Conservation (phyloP, 2,329 filamentous ascomycete genomes). For the Botrytis pseudocinerea region DNA sequence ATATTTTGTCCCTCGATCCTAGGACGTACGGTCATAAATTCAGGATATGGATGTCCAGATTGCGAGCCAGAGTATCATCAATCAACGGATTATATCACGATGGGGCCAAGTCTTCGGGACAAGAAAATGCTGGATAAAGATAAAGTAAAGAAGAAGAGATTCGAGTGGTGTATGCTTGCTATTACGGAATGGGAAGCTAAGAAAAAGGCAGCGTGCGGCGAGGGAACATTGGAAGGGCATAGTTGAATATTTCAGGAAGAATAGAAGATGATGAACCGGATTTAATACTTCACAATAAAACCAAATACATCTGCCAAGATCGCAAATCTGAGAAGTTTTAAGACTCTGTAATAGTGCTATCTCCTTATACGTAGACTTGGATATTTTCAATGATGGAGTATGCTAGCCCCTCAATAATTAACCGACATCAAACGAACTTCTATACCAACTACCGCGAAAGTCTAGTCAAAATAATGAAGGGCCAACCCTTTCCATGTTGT, state of each 20-base stretch:
- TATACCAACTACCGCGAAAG: too few species aligned
- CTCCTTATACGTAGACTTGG: background rate
- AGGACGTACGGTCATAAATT: conserved; percentile 11
- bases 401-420: background rate
- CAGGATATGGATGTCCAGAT: conserved; percentile 18
- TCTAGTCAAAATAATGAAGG: background rate
- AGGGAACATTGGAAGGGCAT: background rate
- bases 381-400: background rate
- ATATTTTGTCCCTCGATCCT: background rate
- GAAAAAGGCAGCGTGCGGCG: background rate
- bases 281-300: background rate
- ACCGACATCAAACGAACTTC: background rate
- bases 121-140: background rate
- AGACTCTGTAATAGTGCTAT: background rate
- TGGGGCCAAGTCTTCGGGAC: background rate
- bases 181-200: conserved; percentile 19
- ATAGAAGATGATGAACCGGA: background rate
- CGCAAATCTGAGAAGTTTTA: background rate
- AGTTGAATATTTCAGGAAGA: background rate
- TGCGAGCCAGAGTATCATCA: conserved; percentile 19
- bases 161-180: conserved; percentile 17
- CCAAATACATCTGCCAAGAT: background rate
- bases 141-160: background rate
- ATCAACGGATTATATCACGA: background rate
- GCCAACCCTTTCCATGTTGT: background rate